A percentile compares a stretch with the other conserved stretches of the same genome.
phyloP scores from a whole-genome alignment of 1,139 yeast genomes.

The Magnusiomyces sp. region DNA sequence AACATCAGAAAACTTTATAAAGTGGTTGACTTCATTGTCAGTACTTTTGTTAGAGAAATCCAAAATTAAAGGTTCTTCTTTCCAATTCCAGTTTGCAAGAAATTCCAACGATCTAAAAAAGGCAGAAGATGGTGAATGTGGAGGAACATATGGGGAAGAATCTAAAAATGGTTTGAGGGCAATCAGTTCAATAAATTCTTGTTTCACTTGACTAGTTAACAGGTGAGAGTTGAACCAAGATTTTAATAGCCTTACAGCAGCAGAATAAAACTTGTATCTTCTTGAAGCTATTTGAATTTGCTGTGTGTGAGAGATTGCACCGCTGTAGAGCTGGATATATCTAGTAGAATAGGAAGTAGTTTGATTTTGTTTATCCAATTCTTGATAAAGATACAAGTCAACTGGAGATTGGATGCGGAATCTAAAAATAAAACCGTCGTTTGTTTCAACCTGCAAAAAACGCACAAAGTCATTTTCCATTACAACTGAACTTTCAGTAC shows the following conservation, averaged over 20 bases:
- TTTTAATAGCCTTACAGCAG: slow-evolving; percentile 77
- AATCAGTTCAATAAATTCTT: slow-evolving; percentile 72
- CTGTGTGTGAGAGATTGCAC: slow-evolving; percentile 74
- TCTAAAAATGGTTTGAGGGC: slow-evolving; percentile 82
- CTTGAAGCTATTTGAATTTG: slow-evolving; percentile 62
- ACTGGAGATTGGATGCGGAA: slow-evolving; percentile 70
- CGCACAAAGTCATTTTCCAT: slow-evolving; percentile 49
- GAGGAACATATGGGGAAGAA: slow-evolving; percentile 71
- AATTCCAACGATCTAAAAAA: slow-evolving; percentile 66
- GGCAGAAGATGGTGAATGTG: slow-evolving; percentile 73
- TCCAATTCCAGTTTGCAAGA: slow-evolving; percentile 89
- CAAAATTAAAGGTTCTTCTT: slow-evolving; percentile 69
- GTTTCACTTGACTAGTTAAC: slow-evolving; percentile 58
- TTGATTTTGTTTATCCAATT: slow-evolving; percentile 45
- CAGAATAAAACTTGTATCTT: slow-evolving; percentile 65
- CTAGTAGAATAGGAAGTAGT: slow-evolving; percentile 30
- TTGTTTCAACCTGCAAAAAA: slow-evolving; percentile 59
- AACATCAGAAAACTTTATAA: slow-evolving; percentile 18
- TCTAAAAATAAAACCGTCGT: slow-evolving; percentile 81
- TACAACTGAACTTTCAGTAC: slow-evolving; percentile 42
- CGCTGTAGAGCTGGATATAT: slow-evolving; percentile 50
- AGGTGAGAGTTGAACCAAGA: slow-evolving; percentile 70
- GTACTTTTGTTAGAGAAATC: slow-evolving; percentile 49
- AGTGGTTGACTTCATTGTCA: slow-evolving; percentile 25
- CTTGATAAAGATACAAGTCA: slow-evolving; percentile 64